Evolutionary conservation across 345 rosid species (phyloP).

Genomic region (Aurinia saxatilis): DNA sequence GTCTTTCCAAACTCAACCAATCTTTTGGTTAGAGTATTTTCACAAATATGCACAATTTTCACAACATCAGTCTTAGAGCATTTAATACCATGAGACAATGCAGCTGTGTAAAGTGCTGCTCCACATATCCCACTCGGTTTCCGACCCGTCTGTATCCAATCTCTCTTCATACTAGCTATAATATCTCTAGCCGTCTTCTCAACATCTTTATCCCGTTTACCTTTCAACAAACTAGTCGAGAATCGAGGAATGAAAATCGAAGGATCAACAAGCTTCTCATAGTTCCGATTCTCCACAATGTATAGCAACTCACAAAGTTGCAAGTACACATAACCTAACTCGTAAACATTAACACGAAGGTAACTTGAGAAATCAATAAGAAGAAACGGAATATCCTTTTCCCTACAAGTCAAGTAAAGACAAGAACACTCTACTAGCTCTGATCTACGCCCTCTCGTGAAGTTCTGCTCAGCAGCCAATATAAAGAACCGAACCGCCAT

Average conservation of each 20-base stretch:
- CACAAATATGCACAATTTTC: constrained; percentile 84
- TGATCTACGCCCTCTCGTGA: constrained; percentile 75
- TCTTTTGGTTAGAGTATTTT: constrained; percentile 87
- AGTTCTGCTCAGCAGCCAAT: constrained; percentile 70
- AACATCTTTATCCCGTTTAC: constrained; percentile 39
- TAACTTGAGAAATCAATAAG: constrained; percentile 84
- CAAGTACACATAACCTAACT: constrained; percentile 83
- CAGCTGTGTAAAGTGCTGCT: constrained; percentile 86
- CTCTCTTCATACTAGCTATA: constrained; percentile 92
- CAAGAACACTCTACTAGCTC: constrained; percentile 82
- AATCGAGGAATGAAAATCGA: constrained; percentile 78
- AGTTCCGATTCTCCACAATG: constrained; percentile 45
- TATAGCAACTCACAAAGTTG: constrained; percentile 71
- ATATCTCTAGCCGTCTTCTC: constrained; percentile 53
- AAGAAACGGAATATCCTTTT: constrained; percentile 55
- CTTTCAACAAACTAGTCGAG: constrained; percentile 53
- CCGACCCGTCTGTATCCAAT: constrained; percentile 99
- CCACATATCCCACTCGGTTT: constrained; percentile 98
- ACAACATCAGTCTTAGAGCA: constrained; percentile 71
- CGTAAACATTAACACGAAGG: constrained; percentile 67
- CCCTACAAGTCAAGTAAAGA: constrained; percentile 87
- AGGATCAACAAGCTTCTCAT: constrained; percentile 75
- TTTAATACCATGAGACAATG: constrained; percentile 71
- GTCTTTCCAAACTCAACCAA: constrained; percentile 83
- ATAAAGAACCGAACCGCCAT: constrained; percentile 48